phyloP scores from a whole-genome alignment of 176 grass and related monocot genomes.

The Miscanthus lutarioriparius region DNA sequence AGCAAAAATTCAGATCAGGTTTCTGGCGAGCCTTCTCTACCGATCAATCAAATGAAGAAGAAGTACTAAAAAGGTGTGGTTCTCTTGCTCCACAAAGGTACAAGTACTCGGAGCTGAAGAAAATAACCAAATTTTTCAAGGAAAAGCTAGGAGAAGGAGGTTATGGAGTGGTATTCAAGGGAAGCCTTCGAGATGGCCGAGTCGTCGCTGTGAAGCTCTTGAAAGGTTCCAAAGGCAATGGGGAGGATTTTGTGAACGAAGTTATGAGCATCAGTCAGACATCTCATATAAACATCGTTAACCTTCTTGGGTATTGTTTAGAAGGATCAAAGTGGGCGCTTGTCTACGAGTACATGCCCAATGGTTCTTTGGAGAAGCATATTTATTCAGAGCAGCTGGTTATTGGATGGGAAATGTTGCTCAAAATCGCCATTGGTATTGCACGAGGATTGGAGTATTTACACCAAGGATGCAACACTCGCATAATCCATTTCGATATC shows the following conservation, averaged over 20 bases:
- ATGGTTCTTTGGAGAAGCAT: constrained; percentile 58
- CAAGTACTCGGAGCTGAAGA: constrained; percentile 50
- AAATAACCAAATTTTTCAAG: constrained; percentile 58
- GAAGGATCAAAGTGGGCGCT: constrained; percentile 45
- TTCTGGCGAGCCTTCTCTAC: neutral
- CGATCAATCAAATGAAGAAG: constrained; percentile 24
- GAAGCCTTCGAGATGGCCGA: constrained; percentile 31
- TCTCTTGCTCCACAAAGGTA: constrained; percentile 56
- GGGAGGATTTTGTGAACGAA: constrained; percentile 59
- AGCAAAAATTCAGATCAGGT: constrained; percentile 17
- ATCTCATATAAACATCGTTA: constrained; percentile 64
- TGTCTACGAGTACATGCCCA: constrained; percentile 63
- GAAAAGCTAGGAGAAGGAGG: constrained; percentile 62
- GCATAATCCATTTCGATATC: constrained; percentile 71
- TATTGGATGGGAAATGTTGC: constrained; percentile 49
- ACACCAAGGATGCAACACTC: constrained; percentile 47
- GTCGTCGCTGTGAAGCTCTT: constrained; percentile 58
- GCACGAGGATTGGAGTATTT: constrained; percentile 59
- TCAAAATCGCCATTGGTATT: constrained; percentile 40
- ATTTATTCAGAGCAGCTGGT: constrained; percentile 41
- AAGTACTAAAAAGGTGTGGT: constrained; percentile 39
- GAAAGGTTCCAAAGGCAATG: constrained; percentile 25
- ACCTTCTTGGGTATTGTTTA: constrained; percentile 49
- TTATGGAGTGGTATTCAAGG: constrained; percentile 58
- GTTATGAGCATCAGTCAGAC: constrained; percentile 54